Evolutionary conservation across 2,329 filamentous ascomycete genomes (phyloP).

Genomic region (Aspergillus versicolor): DNA sequence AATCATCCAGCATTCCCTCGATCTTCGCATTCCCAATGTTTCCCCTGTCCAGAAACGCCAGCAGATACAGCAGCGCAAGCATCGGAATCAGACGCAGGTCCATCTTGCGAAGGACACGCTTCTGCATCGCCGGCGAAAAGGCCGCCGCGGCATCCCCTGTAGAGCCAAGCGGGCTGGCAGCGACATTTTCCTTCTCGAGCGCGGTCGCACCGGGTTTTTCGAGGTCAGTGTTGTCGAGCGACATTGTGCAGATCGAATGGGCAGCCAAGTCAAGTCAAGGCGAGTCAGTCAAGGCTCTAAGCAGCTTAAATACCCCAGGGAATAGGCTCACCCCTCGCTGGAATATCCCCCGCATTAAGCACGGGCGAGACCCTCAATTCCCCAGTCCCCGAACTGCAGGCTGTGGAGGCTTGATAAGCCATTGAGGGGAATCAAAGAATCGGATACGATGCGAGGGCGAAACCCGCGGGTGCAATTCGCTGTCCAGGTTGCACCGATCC

Average conservation of each 20-base stretch:
- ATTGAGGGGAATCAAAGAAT: no score
- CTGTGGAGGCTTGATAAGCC: no score
- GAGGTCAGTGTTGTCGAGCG: neutral
- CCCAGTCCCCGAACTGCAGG: no score
- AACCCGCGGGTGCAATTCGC: no score
- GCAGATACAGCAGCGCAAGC: slow-evolving; percentile 28
- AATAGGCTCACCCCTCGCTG: no score
- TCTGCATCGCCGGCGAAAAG: slow-evolving; percentile 2
- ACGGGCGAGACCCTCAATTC: no score
- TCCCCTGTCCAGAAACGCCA: slow-evolving; percentile 34
- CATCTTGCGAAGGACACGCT: slow-evolving; percentile 23
- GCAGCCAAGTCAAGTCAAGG: no score
- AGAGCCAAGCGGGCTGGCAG: neutral
- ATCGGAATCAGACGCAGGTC: slow-evolving; percentile 29
- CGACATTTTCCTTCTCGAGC: slow-evolving; percentile 1
- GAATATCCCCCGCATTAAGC: no score
- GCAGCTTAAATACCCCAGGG: no score
- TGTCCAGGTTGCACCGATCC: no score
- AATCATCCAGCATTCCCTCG: slow-evolving; percentile 29
- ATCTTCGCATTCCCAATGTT: slow-evolving; percentile 39
- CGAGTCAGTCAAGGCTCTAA: no score
- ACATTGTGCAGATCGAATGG: no score
- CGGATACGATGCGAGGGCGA: neutral
- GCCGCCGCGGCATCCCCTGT: neutral
- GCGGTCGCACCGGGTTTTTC: slow-evolving; percentile 3